Percentiles rank a stretch among this genome's conserved stretches.
Evolutionary conservation across 768 basidiomycete species (phyloP).

Genomic region (Cyathus striatus): DNA sequence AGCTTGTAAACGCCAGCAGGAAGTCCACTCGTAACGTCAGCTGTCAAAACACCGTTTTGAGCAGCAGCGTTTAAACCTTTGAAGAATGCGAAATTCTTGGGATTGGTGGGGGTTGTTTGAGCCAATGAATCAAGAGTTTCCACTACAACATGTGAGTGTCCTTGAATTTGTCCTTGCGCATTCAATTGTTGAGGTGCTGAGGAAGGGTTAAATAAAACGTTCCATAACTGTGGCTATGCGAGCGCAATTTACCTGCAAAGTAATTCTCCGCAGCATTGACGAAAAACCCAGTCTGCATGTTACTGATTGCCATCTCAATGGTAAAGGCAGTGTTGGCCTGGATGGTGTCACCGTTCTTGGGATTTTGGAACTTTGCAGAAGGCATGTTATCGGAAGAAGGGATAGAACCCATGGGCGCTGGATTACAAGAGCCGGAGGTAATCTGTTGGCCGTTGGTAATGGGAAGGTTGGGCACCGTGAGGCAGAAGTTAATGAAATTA

Average conservation of each 20-base stretch:
- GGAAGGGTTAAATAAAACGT: too few species aligned
- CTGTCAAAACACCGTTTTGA: conserved; percentile 43
- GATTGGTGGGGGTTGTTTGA: conserved; percentile 42
- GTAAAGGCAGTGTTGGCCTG: conserved; percentile 43
- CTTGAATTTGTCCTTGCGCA: conserved; percentile 43
- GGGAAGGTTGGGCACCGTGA: conserved; percentile 35
- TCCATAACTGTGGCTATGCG: too few species aligned
- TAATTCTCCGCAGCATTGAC: conserved; percentile 50
- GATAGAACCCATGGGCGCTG: conserved; percentile 52
- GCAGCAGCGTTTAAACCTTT: conserved; percentile 43
- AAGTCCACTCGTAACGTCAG: conserved; percentile 48
- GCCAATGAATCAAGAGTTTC: conserved; percentile 38
- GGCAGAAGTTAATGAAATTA: conserved; percentile 60
- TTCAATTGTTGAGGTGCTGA: conserved; percentile 52
- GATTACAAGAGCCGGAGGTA: conserved; percentile 53
- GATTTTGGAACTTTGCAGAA: conserved; percentile 39
- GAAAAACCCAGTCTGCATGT: conserved; percentile 49
- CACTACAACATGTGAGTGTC: conserved; percentile 56
- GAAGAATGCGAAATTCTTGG: conserved; percentile 55
- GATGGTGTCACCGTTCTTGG: conserved; percentile 39
- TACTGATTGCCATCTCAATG: conserved; percentile 41
- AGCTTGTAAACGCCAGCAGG: conserved; percentile 57
- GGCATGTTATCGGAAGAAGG: conserved; percentile 42
- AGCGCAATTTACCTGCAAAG: too few species aligned
- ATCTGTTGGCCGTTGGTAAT: conserved; percentile 53